Evolutionary conservation across 1,284 basidiomycete species (phyloP), one percentile per base, ranked within the genome.

Genomic region (Nidula niveotomentosa): DNA sequence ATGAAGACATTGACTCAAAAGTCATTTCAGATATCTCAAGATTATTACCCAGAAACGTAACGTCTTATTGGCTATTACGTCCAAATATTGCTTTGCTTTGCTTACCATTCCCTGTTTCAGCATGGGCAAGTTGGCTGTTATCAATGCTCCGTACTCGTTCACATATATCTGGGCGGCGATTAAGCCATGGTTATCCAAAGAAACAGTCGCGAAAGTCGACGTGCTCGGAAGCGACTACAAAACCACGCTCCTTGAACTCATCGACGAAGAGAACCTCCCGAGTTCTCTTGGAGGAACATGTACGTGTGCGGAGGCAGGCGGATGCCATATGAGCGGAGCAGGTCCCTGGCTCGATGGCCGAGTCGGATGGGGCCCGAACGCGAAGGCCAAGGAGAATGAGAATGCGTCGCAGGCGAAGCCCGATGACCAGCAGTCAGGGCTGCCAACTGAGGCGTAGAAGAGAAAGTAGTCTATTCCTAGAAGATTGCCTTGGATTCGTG

Each of bases 31-130:
- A 75, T 90, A 50, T 88, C 87, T 1, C 88, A 90, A 68, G 86
- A 88, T 63, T 90, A 87, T 66, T 89, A 80, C 59, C 88, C 88
- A 1, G 88, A 90, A 66, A 85, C 85, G 88, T 90, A 63, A 56
- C 1, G 23, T 23, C 23, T 5, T 23, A 23, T 23, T 5, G 5
- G 23, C 23, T 23, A 23, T 23, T 23, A 23, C 23, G 0, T 23
- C 23, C 23, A 23, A 23, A 23, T 23, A 23, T 23, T 3, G 23
- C 23, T 23, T 23, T 23, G 23, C 23, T 23, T 5, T 3, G 23
- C 23, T 23, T 12, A 36, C 23, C 49, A 52, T 49, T 51, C n/a
- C 23, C n/a, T n/a, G 45, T 36, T 45, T 53, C 45, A 86, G 84
- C 3, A 87, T 90, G 86, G 86, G 87, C 2, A 80, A 85, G 61